Base-by-base conservation (phyloP, 2,329 filamentous ascomycete species). In the Fusarium scirpi region DNA sequence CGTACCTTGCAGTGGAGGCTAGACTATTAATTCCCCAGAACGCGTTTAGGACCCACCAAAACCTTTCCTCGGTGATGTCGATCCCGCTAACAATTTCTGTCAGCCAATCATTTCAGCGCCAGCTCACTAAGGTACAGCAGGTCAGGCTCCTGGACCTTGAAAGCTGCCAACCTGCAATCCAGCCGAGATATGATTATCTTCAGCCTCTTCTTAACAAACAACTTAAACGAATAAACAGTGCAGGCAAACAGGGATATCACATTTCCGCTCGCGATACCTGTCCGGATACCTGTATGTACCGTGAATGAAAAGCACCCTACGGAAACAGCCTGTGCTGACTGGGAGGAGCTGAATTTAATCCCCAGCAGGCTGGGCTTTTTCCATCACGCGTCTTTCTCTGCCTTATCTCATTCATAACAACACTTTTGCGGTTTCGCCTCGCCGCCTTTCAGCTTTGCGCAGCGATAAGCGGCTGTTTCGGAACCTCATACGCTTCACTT, bases 341-440 rank as follows among this genome's bases (percentile, higher is more conserved):
- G 30, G 29, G 44, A 59, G 24, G 30, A 68, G 32, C 54, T 59
- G 15, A 58, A 62, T 55, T 47, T 55, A 54, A 48, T 20, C 64
- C 71, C 71, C 66, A 72, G 71, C 67, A 57, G 66, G 72, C 72
- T 74, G 71, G 73, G 64, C 66, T 46, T 69, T 54, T 61, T 27
- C 48, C 58, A 51, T 61, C 58, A 56, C 62, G 61, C 70, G 68
- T 60, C 63, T 67, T 70, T 58, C 63, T 67, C 68, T 43, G 41
- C 48, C 59, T 69, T 51, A 51, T 60, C 62, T 73, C 52, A 64
- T 71, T 58, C 59, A 72, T 41, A 72, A 74, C 49, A 74, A 63
- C 56, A 18, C 49, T 60, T 41, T 58, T 64, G 55, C 62, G 41
- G 54, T 58, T 59, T 58, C 62, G 43, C 52, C 46, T 48, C 24